phyloP scores from a whole-genome alignment of 305 asterid genomes.

The Fraxinus albicans region DNA sequence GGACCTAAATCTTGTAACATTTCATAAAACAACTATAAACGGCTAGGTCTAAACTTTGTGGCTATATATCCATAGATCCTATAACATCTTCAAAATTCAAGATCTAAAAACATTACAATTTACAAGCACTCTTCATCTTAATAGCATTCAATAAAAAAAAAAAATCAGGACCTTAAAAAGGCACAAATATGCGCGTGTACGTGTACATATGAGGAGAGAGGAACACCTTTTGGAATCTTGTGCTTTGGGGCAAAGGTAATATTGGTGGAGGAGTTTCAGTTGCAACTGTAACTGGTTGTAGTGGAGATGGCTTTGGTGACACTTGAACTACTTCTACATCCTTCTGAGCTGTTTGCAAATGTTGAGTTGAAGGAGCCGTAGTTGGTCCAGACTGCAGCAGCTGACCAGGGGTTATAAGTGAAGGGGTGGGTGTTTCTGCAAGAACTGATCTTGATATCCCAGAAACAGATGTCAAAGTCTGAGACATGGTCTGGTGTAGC shows the following conservation, averaged over 20 bases:
- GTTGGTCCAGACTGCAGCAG: conserved; percentile 62
- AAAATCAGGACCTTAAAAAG: not conserved
- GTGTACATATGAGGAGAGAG: not conserved
- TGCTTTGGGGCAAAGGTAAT: conserved; percentile 67
- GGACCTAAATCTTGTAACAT: not conserved
- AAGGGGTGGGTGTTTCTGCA: conserved; percentile 51
- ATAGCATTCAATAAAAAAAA: not conserved
- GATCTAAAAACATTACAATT: not conserved
- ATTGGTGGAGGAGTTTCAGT: conserved; percentile 85
- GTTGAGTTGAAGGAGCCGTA: conserved; percentile 44
- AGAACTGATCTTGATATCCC: conserved; percentile 49
- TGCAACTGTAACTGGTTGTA: conserved; percentile 36
- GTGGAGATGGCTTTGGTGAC: conserved; percentile 47
- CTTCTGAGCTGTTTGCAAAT: conserved; percentile 59
- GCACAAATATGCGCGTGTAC: not conserved
- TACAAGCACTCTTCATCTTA: not conserved
- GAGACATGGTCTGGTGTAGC: conserved; percentile 42
- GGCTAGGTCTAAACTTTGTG: not conserved
- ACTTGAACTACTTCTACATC: conserved; percentile 91
- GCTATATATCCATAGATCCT: not conserved
- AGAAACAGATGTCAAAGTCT: conserved; percentile 35
- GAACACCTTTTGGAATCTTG: conserved; percentile 55
- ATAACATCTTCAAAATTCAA: not conserved
- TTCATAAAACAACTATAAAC: not conserved
- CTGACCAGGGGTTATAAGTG: conserved; percentile 89